Percentiles rank a stretch among this genome's conserved stretches.
Evolutionary conservation across 345 rosid species (phyloP).

Genomic region (Syzygium aqueum): DNA sequence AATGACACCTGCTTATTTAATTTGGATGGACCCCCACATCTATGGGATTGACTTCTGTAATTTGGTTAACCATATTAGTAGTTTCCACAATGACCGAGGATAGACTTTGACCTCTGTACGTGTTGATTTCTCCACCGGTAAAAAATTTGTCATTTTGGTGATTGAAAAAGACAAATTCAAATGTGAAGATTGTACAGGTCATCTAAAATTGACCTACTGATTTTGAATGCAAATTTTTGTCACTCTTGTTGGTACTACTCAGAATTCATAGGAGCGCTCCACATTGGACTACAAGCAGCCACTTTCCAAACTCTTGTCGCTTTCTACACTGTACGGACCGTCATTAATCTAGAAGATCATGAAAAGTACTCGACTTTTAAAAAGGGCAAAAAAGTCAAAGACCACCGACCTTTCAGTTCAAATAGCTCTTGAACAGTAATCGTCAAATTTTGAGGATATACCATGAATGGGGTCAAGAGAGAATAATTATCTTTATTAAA

Average conservation of each 20-base stretch:
- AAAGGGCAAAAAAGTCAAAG: too few species aligned
- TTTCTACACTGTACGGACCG: too few species aligned
- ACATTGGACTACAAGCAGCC: too few species aligned
- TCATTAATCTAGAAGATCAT: too few species aligned
- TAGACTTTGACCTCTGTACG: not conserved
- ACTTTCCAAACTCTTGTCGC: too few species aligned
- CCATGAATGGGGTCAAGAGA: not conserved
- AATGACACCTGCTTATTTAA: not conserved
- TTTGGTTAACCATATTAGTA: not conserved
- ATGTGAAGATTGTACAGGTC: not conserved
- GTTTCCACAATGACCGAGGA: not conserved
- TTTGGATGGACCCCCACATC: not conserved
- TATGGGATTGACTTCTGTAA: not conserved
- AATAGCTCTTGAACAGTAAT: not conserved
- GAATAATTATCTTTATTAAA: not conserved
- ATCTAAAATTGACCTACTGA: not conserved
- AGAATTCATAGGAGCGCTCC: too few species aligned
- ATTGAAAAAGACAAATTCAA: not conserved
- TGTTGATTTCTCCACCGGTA: not conserved
- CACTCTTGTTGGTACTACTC: too few species aligned
- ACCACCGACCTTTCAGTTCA: not conserved
- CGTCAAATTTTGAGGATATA: not conserved
- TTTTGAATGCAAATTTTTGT: too few species aligned
- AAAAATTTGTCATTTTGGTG: not conserved
- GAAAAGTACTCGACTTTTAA: too few species aligned